Evolutionary conservation across 495 filamentous ascomycete species (phyloP).

Genomic region (Lasiosphaeris hirsuta): DNA sequence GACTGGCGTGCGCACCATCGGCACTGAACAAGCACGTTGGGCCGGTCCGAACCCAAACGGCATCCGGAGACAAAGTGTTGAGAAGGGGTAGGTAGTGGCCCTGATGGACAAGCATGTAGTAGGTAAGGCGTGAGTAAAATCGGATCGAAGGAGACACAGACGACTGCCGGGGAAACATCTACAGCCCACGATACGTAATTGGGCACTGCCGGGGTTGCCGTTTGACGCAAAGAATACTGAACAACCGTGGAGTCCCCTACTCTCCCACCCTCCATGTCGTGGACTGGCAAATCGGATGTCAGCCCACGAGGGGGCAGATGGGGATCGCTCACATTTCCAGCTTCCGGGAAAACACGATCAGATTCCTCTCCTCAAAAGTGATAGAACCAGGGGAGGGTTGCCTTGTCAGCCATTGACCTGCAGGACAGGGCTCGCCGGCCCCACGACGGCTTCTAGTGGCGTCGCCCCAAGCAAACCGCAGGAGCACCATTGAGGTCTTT

Average conservation of each 20-base stretch:
- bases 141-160: too few relatives aligned
- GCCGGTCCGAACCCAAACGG: too few relatives aligned
- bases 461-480: background rate
- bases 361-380: conserved; percentile 7
- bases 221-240: background rate
- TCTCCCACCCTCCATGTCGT: background rate
- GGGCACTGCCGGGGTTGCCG: background rate
- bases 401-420: background rate
- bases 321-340: conserved; percentile 16
- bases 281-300: conserved; percentile 14
- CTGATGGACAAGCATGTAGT: too few relatives aligned
- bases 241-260: background rate
- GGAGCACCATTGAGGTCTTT: too few relatives aligned
- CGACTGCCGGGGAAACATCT: too few relatives aligned
- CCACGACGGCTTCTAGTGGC: background rate
- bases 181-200: too few relatives aligned
- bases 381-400: background rate
- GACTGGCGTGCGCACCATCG: too few relatives aligned
- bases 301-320: conserved; percentile 2
- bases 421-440: background rate
- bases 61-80: too few relatives aligned
- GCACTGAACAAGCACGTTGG: too few relatives aligned
- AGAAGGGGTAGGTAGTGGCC: too few relatives aligned
- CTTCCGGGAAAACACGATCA: conserved; percentile 1
- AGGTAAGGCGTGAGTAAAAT: too few relatives aligned